Percentiles rank a stretch among this genome's conserved stretches.
Conservation (phyloP, 208 protist genomes). For the Porcisia hertigi region DNA sequence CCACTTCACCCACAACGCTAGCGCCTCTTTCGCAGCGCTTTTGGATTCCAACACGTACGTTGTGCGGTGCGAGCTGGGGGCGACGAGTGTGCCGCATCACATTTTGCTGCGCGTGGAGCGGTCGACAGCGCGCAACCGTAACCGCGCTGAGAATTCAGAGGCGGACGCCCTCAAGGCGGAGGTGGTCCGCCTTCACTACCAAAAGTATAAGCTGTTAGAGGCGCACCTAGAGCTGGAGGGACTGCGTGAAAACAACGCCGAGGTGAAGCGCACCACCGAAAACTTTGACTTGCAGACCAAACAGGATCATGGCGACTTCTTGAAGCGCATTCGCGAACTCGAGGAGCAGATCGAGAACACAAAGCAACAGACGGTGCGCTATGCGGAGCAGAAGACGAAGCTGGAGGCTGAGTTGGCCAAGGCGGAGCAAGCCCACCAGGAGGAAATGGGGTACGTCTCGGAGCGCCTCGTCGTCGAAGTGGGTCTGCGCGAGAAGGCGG, state of each 20-base stretch:
- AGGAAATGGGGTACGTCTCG: conserved; percentile 48
- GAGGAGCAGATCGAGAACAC: conserved; percentile 76
- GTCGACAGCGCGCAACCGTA: conserved; percentile 53
- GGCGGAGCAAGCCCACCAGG: conserved; percentile 40
- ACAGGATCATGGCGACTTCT: conserved; percentile 71
- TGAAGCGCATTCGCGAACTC: conserved; percentile 65
- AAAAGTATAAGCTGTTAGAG: conserved; percentile 91
- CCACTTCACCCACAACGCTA: conserved; percentile 79
- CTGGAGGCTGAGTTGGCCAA: conserved; percentile 57
- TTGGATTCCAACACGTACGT: conserved; percentile 71
- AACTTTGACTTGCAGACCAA: conserved; percentile 79
- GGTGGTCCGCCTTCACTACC: conserved; percentile 85
- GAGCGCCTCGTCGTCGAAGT: conserved; percentile 60
- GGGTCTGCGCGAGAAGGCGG: conserved; percentile 60
- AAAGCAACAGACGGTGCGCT: conserved; percentile 48
- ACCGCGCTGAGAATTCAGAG: conserved; percentile 46
- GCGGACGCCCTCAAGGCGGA: conserved; percentile 73
- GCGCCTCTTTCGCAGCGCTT: conserved; percentile 71
- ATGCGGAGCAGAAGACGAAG: conserved; percentile 53
- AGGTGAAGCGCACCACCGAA: conserved; percentile 71
- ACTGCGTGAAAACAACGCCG: conserved; percentile 58
- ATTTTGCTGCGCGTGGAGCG: conserved; percentile 65
- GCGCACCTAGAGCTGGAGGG: conserved; percentile 72
- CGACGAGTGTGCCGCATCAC: conserved; percentile 72
- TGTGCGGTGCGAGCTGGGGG: conserved; percentile 50